phyloP scores from a whole-genome alignment of 805 yeast species.

The Trichomonascus vanleenenianus region DNA sequence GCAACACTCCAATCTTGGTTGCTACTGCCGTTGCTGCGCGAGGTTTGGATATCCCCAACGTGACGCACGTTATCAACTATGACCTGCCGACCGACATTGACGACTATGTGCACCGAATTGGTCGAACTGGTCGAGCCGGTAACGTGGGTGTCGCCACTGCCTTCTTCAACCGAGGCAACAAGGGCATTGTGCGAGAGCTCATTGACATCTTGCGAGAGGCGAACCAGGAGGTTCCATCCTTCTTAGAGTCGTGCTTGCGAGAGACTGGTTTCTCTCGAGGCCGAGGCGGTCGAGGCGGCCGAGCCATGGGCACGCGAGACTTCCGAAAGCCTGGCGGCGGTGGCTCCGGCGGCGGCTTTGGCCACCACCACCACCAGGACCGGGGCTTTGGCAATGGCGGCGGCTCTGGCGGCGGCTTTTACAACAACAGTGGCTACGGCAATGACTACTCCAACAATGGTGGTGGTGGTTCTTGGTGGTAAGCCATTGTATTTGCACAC shows the following conservation, averaged over 20 bases:
- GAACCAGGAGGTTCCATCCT: slow-evolving; percentile 93
- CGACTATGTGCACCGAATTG: slow-evolving; percentile 98
- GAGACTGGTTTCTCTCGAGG: slow-evolving; percentile 57
- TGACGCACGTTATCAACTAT: slow-evolving; percentile 93
- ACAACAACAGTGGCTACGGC: slow-evolving; percentile 19
- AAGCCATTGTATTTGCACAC: too few species aligned
- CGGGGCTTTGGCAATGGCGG: slow-evolving; percentile 8
- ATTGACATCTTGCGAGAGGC: slow-evolving; percentile 87
- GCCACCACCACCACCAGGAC: slow-evolving; percentile 24
- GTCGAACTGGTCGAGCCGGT: slow-evolving; percentile 99
- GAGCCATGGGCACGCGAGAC: slow-evolving; percentile 39
- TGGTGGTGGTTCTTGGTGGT: slow-evolving; percentile 20
- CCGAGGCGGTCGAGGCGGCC: slow-evolving; percentile 38
- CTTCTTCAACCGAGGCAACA: slow-evolving; percentile 93
- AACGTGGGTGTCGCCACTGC: slow-evolving; percentile 98
- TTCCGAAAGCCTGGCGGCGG: slow-evolving; percentile 41
- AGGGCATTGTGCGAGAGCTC: slow-evolving; percentile 79
- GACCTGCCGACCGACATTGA: slow-evolving; percentile 96
- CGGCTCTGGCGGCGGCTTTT: slow-evolving; percentile 15
- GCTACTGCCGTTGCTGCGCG: slow-evolving; percentile 99
- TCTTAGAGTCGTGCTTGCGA: slow-evolving; percentile 72
- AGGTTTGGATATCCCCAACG: slow-evolving; percentile 99
- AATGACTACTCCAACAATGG: slow-evolving; percentile 21
- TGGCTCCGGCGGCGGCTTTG: slow-evolving; percentile 25
- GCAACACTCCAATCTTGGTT: slow-evolving; percentile 87